Evolutionary conservation across 768 basidiomycete genomes (phyloP).

Genomic region (Candolleomyces aberdarensis): DNA sequence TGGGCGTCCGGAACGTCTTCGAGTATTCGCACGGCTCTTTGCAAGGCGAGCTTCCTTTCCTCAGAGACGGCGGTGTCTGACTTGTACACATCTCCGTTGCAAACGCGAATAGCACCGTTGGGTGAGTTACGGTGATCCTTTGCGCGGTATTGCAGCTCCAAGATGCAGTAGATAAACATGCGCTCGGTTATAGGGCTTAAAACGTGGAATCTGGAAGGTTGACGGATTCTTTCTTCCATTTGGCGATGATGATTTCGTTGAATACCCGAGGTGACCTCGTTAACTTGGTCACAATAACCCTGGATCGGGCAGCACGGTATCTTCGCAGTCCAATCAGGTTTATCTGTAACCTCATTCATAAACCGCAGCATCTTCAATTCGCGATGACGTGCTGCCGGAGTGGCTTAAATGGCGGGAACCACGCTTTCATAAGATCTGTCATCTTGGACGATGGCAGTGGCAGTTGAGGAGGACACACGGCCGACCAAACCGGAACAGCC

Average conservation of each 20-base stretch:
- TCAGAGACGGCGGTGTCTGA: conserved; percentile 27
- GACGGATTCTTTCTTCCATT: conserved; percentile 14
- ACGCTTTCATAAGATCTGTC: no score
- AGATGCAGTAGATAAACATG: conserved; percentile 19
- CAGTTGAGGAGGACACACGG: no score
- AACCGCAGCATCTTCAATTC: conserved; percentile 32
- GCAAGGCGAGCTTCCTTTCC: conserved; percentile 7
- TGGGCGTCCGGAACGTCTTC: no score
- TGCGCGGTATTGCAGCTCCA: conserved; percentile 17
- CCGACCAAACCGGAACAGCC: no score
- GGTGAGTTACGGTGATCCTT: conserved; percentile 5
- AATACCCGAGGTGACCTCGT: conserved; percentile 10
- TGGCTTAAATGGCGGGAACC: no score
- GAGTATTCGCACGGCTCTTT: no score
- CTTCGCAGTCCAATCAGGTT: conserved; percentile 29
- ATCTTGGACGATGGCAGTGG: no score
- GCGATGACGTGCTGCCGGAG: conserved; percentile 5
- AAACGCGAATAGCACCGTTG: conserved; percentile 13
- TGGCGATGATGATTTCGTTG: conserved; percentile 11
- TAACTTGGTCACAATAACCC: background rate
- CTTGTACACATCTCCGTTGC: conserved; percentile 13
- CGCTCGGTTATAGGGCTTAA: conserved; percentile 11
- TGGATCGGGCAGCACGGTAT: conserved; percentile 5
- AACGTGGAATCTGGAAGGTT: background rate
- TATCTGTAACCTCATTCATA: conserved; percentile 33